Conservation (phyloP, 192 early-diverging fungal species). For the Phlyctochytrium planicorne region DNA sequence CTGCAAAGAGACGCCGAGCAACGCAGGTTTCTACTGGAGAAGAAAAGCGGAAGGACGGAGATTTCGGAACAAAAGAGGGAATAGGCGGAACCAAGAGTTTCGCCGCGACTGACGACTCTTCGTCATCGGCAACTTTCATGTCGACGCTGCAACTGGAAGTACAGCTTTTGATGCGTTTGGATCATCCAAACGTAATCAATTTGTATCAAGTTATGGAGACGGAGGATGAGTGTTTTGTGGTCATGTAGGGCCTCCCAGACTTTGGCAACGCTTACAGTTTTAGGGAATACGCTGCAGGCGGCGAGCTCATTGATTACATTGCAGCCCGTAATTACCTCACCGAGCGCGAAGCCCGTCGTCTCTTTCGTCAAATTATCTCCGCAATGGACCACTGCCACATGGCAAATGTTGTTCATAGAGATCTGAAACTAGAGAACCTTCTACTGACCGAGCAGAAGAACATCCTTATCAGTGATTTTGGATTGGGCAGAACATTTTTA, state of each 20-base stretch:
- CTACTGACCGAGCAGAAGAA: constrained; percentile 48
- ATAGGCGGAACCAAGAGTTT: too few species aligned
- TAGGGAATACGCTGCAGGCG: constrained; percentile 65
- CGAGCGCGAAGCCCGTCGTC: constrained; percentile 54
- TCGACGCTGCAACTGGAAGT: constrained; percentile 55
- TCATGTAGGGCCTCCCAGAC: too few species aligned
- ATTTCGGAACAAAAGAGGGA: not conserved
- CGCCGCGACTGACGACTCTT: not conserved
- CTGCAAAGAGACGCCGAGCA: not conserved
- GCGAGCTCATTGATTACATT: constrained; percentile 61
- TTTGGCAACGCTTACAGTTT: not conserved
- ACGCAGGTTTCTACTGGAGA: not conserved
- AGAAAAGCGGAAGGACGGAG: not conserved
- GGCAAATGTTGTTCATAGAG: constrained; percentile 62
- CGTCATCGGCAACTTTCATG: too few species aligned
- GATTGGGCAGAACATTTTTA: constrained; percentile 50
- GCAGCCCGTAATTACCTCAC: constrained; percentile 46
- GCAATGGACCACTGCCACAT: constrained; percentile 65
- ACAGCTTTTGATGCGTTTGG: constrained; percentile 57
- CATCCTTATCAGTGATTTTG: constrained; percentile 62
- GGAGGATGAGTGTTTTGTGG: constrained; percentile 62
- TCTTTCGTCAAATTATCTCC: constrained; percentile 60
- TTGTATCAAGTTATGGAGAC: constrained; percentile 63
- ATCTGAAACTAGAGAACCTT: constrained; percentile 61
- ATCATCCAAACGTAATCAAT: constrained; percentile 64